Conservation (phyloP, 148 eudicot species). For the Gaultheria prostrata region DNA sequence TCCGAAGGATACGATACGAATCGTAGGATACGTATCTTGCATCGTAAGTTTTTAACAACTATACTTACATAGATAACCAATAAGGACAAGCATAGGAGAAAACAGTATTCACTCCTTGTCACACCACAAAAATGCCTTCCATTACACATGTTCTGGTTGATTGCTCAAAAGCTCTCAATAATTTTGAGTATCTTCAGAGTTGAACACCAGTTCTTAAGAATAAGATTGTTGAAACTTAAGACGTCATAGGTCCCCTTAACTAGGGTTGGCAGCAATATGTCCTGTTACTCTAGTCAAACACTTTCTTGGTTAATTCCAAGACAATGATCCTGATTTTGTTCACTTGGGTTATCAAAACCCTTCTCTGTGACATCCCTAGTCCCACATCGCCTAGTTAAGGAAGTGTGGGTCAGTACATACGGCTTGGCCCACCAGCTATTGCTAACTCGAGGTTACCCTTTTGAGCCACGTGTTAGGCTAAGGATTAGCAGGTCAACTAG, state of each 20-base stretch:
- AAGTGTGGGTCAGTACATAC: no score
- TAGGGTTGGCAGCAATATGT: background rate
- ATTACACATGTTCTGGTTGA: background rate
- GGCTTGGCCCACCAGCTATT: no score
- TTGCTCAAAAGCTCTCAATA: background rate
- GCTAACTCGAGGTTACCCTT: no score
- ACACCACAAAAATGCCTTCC: background rate
- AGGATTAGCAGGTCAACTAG: no score
- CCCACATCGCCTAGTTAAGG: no score
- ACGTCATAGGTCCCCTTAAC: background rate
- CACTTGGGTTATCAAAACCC: no score
- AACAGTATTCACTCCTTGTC: background rate
- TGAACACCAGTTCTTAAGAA: background rate
- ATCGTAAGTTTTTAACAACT: no score
- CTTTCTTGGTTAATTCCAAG: background rate
- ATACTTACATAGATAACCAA: background rate
- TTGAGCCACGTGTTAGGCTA: no score
- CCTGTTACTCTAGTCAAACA: background rate
- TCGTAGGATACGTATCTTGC: no score
- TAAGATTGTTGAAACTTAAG: background rate
- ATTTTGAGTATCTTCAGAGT: background rate
- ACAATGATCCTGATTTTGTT: background rate
- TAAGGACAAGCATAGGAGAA: background rate
- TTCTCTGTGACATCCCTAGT: no score
- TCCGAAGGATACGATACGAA: no score